Evolutionary conservation across 2,329 filamentous ascomycete species (phyloP), one percentile per base, ranked within the genome.

Genomic region (Epichloe coenophiala): DNA sequence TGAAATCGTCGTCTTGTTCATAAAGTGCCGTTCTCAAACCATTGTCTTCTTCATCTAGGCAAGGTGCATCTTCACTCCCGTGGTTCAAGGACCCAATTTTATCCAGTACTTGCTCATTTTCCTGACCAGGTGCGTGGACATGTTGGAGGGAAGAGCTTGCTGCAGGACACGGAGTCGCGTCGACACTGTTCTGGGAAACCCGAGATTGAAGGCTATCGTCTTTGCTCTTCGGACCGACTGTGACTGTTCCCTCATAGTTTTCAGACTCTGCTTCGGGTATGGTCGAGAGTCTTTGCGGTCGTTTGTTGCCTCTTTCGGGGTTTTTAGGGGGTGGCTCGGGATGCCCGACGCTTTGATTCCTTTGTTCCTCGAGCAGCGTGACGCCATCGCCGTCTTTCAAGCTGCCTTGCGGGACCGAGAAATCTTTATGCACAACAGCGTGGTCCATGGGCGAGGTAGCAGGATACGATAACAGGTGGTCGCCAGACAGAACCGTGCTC

Each of bases 1-100:
- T 47, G 11, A 68, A 68, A 3, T 64, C 60, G 51, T 77, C 50
- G 35, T 49, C 48, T 12, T 35, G 74, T 50, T 76, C 74, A 5
- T 68, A 56, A 27, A 57, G 39, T 47, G 74, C 75, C 17, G 21
- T 33, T n/a, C 27, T 38, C 12, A 15, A 4, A 19, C 7, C 42
- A 17, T 17, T 9, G 27, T 39, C 21, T 5, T 40, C 45, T n/a
- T 40, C 46, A 19, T 12, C 35, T 37, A 3, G 35, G 35, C 11
- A 27, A 6, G 19, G 17, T 41, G 49, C 21, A 23, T 7, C 23
- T 27, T 38, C 5, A 12, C 19, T 27, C 19, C 11, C 3, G 41
- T 19, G 8, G 12, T 21, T n/a, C n/a, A 11, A 41, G 15, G 37
- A 38, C 12, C n/a, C 13, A 15, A 13, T n/a, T 6, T 38, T 3